These are phyloP conservation scores for Cryphonectria parasitica DNA, from an alignment of 2,329 filamentous ascomycete genomes.

Conservation along the genomic window DNA sequence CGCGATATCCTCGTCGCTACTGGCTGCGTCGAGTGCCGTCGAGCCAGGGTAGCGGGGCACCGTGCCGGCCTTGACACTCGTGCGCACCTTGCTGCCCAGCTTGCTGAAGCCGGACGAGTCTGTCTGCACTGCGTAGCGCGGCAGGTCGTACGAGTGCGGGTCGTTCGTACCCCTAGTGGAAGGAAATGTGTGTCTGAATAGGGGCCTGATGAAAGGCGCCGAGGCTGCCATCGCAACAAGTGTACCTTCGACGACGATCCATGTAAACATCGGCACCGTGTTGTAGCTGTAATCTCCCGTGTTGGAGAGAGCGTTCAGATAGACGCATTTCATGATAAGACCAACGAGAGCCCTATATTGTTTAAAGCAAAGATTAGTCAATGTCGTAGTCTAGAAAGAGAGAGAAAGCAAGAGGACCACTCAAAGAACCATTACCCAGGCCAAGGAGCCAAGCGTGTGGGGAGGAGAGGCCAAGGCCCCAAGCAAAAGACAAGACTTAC, in stretches of 20 bases:
- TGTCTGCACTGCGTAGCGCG: constrained; percentile 14
- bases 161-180: background rate
- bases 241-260: constrained; percentile 21
- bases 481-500: constrained; percentile 7
- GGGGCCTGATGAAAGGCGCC: constrained; percentile 16
- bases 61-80: constrained; percentile 8
- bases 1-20: constrained; percentile 13
- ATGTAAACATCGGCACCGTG: constrained; percentile 24
- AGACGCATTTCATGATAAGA: constrained; percentile 24
- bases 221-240: constrained; percentile 22
- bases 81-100: constrained; percentile 16
- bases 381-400: no score
- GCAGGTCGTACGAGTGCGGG: constrained; percentile 15
- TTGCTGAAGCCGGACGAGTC: constrained; percentile 21
- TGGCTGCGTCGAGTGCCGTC: constrained; percentile 8
- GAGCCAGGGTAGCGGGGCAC: constrained; percentile 5
- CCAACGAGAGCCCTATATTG: constrained; percentile 19
- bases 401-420: no score
- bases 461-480: background rate
- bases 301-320: constrained; percentile 21
- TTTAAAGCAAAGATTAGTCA: no score
- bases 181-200: constrained; percentile 8
- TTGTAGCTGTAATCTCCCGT: constrained; percentile 22
- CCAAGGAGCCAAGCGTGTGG: background rate
- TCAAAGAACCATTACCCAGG: background rate